Evolutionary conservation across 768 basidiomycete species (phyloP), one percentile per base, ranked within the genome.

Genomic region (Tulasnella sp.): DNA sequence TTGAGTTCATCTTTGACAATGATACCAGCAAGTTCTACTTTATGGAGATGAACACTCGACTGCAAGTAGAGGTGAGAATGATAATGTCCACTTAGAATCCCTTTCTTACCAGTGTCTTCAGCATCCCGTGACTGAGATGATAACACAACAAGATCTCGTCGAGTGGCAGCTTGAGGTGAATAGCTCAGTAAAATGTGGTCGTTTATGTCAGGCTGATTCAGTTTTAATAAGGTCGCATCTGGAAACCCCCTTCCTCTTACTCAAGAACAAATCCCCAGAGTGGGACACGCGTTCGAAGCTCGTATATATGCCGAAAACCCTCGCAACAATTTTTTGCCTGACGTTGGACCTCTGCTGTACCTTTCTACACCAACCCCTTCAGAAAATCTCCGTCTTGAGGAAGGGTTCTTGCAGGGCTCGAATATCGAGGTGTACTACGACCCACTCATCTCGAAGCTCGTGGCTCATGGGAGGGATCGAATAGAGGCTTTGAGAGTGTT

Each of bases 1-100:
- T 92, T n/a, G 91, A 96, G 63, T 95, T 96, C 59, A 93, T 96
- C 57, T 89, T 93, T 57, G 91, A 96, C 63, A 91, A 88, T 56
- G 83, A 91, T 62, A 85, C 83, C 6, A 66, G 76, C 50, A 72
- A 77, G 53, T 93, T 93, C 64, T 95, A 81, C 61, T 95, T 95
- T 62, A 92, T 92, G 90, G 91, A 95, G 66, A 93, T 93, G 87
- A 56, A 56, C 45, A 56, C 55, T 28, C 15, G 55, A 32, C 62
- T 88, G 37, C 87, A 89, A 66, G 85, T 88, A 27, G 87, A 92
- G 59, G 61, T 62, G 20, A 28, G 56, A 43, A n/a, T 34, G 20
- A 33, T 34, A 15, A 4, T 16, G 16, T 45, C 16, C 43, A 24
- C 7, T n/a, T 51, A 48, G 8, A 32, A 28, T 31, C 19, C 27